Base-by-base conservation (phyloP, 495 filamentous ascomycete genomes). In the Tuber indicum region DNA sequence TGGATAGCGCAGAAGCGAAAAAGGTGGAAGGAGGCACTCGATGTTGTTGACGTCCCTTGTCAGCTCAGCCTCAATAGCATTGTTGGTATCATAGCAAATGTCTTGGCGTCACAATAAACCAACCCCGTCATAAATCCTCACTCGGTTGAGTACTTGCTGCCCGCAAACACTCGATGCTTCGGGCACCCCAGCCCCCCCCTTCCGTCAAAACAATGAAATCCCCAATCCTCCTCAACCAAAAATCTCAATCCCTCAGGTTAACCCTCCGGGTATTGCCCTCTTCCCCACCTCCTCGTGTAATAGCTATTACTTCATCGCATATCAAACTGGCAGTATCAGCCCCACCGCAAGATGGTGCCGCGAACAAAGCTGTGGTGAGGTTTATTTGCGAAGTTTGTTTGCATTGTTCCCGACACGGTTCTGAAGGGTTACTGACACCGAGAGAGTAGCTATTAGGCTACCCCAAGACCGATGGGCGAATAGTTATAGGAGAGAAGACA, bases 311-410 rank as follows among this genome's bases (percentile, higher is more conserved):
- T 5, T n/a, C 75, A 49, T 66, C 72, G 43, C 72, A 75, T 26
- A 23, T 81, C 8, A 26, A 73, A 26, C 72, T 81, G 14, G 75
- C 78, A 3, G 71, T 81, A 2, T 70, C 72, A 10, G 39, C 26
- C 0, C 75, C 72, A 3, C 78, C 79, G 62, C 75, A 75, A 5
- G 52, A 74, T 4, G 78, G 78, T 26, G 78, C 71, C 14, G 79
- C 79, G 72, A 77, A 80, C 46, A 66, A 72, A 23, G 78, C 75
- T 6, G 73, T 72, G 42, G 49, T 77, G 5, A 66, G n/a, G 32
- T 74, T 81, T 32, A n/a, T 81, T 41, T 75, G 74, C 41, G 26
- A 80, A 75, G 79, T 80, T 36, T 21, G 79, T 81, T 70, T 58
- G 17, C 36, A 17, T 71, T 26, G 23, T 23, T 71, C 36, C 14